phyloP scores from a whole-genome alignment of 1,284 basidiomycete species.

The Irpex rosettiformis region DNA sequence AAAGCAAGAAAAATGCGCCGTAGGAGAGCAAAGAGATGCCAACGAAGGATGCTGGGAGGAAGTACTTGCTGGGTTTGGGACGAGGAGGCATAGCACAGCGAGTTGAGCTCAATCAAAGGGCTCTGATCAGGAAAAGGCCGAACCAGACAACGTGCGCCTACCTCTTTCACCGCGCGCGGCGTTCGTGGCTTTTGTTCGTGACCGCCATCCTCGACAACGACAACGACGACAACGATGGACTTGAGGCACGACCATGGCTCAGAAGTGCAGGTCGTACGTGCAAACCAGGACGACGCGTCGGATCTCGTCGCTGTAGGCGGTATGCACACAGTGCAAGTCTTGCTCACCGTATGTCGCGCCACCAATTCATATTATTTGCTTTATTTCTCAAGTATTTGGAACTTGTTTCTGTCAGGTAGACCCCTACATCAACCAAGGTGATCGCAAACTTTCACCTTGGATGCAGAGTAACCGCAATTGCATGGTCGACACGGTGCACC shows the following conservation, averaged over 20 bases:
- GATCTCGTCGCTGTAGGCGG: constrained; percentile 72
- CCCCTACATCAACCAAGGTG: constrained; percentile 36
- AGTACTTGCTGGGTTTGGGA: constrained; percentile 33
- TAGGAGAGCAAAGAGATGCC: constrained; percentile 55
- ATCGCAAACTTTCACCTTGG: constrained; percentile 75
- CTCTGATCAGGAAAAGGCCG: constrained; percentile 3
- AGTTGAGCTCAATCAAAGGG: not conserved
- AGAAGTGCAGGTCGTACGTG: constrained; percentile 55
- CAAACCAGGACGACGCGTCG: constrained; percentile 56
- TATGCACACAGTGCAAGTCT: constrained; percentile 65
- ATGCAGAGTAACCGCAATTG: constrained; percentile 66
- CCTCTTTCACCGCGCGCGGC: constrained; percentile 1
- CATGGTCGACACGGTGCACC: constrained; percentile 67
- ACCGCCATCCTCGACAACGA: constrained; percentile 2
- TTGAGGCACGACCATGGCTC: constrained; percentile 54
- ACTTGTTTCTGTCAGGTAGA: constrained; percentile 23
- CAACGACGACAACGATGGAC: constrained; percentile 42
- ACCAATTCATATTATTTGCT: not conserved
- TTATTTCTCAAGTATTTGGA: constrained; percentile 11
- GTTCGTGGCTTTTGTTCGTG: constrained; percentile 1
- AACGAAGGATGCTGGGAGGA: constrained; percentile 62
- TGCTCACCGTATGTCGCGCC: constrained; percentile 51
- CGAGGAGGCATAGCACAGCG: constrained; percentile 14
- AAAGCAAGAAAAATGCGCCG: constrained; percentile 50
- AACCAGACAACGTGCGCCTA: not conserved